Evolutionary conservation across 805 yeast genomes (phyloP), one percentile per base, ranked within the genome.

Genomic region (Sugiyamaella americana): DNA sequence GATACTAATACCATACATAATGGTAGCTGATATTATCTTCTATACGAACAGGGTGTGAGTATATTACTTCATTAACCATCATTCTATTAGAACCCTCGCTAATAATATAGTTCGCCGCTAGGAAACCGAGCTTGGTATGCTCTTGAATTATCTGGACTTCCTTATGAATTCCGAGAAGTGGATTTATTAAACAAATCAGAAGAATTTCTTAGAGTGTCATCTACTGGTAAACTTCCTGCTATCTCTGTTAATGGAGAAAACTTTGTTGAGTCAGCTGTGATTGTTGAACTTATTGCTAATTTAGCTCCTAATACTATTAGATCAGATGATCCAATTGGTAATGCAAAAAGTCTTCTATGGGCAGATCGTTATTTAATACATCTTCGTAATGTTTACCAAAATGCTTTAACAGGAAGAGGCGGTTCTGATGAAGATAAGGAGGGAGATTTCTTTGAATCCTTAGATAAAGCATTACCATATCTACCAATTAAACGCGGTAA

Each of bases 61-160:
- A n/a, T n/a, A n/a, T n/a, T n/a, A n/a, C n/a, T n/a, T n/a, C n/a
- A n/a, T n/a, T n/a, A n/a, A n/a, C n/a, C n/a, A n/a, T n/a, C n/a
- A n/a, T n/a, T n/a, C n/a, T n/a, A n/a, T n/a, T n/a, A n/a, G n/a
- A n/a, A n/a, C n/a, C n/a, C n/a, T n/a, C n/a, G n/a, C n/a, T n/a
- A n/a, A n/a, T n/a, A n/a, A 26, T 26, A 8, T 13, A 47, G 51
- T 17, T 59, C 63, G 41, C 63, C 63, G 2, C 58, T 57, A 54
- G 63, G 63, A 6, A 58, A 57, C 19, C 53, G 63, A 21, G 53
- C 63, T 18, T 59, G 60, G 63, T 47, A 56, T 30, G 62, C 59
- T 5, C 53, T 59, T 35, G 50, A 51, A 36, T 49, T 43, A 36
- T 58, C 58, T 10, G 57, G 54, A 24, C 58, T 50, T 35, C 48